Base-by-base conservation (phyloP, 257 asterid species). In the Leonotis leonurus region DNA sequence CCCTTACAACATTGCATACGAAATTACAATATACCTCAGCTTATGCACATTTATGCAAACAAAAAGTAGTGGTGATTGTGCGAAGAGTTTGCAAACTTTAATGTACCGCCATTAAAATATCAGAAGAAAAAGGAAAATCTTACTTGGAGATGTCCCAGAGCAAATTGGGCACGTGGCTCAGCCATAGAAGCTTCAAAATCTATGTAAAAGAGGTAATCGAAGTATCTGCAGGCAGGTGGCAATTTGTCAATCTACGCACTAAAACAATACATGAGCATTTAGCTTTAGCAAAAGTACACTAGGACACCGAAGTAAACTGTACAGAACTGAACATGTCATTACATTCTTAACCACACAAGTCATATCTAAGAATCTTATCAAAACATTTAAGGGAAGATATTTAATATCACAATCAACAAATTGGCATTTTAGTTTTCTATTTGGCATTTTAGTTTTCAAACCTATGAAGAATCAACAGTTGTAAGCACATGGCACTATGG, bases 181-280 rank as follows among this genome's bases (percentile, higher is more conserved):
- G 88, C 97, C 99, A 93, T 87, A 0, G 99, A 92, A 35, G 99
- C 95, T 80, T 90, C 95, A 65, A 90, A 89, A 64, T 93, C 99
- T 9, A 93, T 83, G 89, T 83, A 89, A 50, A 93, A 93, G 57
- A 93, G 89, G 83, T 87, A 93, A 58, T 93, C 97, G 16, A 93
- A 93, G 80, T 89, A 87, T 77, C 99, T 92, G 95, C 84, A 75
- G 32, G 95, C 84, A 75, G 32, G 53, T 55, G 72, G 55, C 12
- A 54, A 13, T 33, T 36, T 40, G 60, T 69, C 67, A 76, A 32
- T 39, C 29, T 5, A 65, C 4, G 21, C 25, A 37, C 41, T 26
- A 52, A 51, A n/a, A n/a, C n/a, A 26, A 6, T 26, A 14, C 6
- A 14, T 13, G 13, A 52, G 7, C 58, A 52, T 52, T 27, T 9